These are phyloP conservation scores for Scutellaria minor DNA, from an alignment of 257 asterid species.

Conservation along the genomic window DNA sequence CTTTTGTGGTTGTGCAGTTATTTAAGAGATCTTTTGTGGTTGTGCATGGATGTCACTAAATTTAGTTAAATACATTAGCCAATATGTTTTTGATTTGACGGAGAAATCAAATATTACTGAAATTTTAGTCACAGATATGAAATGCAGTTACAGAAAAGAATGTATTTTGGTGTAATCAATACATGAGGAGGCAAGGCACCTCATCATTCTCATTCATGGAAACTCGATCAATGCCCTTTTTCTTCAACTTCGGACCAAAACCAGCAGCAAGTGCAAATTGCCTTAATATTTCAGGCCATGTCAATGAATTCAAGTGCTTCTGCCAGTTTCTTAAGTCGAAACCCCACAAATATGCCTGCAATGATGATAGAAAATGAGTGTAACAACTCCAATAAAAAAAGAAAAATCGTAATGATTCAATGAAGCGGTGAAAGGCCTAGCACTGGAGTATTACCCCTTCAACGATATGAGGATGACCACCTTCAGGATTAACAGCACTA, in stretches of 20 bases:
- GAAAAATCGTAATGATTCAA: background rate
- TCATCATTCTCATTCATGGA: conserved; percentile 63
- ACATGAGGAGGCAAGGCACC: conserved; percentile 44
- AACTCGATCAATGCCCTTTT: conserved; percentile 63
- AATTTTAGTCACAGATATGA: background rate
- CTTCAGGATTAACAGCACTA: conserved; percentile 94
- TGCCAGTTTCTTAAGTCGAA: conserved; percentile 94
- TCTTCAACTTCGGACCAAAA: conserved; percentile 88
- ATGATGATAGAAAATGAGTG: conserved; percentile 32
- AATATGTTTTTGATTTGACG: conserved; percentile 9
- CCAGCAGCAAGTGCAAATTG: conserved; percentile 96
- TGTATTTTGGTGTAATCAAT: background rate
- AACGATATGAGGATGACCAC: conserved; percentile 97
- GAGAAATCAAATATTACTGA: conserved; percentile 1
- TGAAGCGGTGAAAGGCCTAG: conserved; percentile 10
- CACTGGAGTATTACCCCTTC: conserved; percentile 80
- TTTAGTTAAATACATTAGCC: background rate
- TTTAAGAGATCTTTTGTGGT: background rate
- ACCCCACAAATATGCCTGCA: conserved; percentile 96
- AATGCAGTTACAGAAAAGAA: conserved; percentile 15
- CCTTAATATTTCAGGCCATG: conserved; percentile 96
- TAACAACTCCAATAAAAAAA: conserved; percentile 6
- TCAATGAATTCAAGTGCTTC: conserved; percentile 79
- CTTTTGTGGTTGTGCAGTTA: conserved; percentile 15
- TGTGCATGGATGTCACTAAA: conserved; percentile 5